These are phyloP conservation scores for Erodium texanum DNA, from an alignment of 441 rosid species.

Conservation along the genomic window DNA sequence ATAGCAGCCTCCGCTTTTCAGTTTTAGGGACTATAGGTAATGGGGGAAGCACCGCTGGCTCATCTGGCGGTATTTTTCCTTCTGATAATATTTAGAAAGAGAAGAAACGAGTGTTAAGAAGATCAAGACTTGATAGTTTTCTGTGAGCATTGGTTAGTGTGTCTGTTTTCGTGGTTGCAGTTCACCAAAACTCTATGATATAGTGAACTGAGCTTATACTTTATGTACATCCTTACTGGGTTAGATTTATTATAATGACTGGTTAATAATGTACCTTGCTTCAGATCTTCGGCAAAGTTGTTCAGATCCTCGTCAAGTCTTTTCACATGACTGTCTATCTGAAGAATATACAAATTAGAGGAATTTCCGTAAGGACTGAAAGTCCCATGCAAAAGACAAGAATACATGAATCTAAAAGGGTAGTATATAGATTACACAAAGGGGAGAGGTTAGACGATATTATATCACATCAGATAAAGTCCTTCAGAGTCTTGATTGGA, in stretches of 20 bases:
- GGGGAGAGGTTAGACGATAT: neutral
- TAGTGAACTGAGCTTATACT: neutral
- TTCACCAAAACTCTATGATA: neutral
- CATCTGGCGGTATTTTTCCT: conserved; percentile 81
- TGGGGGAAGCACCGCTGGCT: conserved; percentile 89
- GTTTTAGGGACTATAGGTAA: conserved; percentile 69
- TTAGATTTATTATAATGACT: neutral
- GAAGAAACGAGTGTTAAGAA: conserved; percentile 14
- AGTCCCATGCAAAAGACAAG: neutral
- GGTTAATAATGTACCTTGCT: conserved; percentile 48
- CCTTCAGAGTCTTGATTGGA: neutral
- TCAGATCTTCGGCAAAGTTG: conserved; percentile 86
- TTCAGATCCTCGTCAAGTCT: conserved; percentile 91
- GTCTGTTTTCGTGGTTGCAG: neutral
- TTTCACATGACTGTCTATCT: conserved; percentile 91
- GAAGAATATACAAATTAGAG: conserved; percentile 19
- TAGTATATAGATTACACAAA: neutral
- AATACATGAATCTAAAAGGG: neutral
- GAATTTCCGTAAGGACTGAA: conserved; percentile 8
- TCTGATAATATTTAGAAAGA: conserved; percentile 35
- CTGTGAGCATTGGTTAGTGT: neutral
- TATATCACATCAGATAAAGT: neutral
- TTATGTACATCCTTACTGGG: neutral
- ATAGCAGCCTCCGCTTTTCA: conserved; percentile 61
- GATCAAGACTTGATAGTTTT: conserved; percentile 4